Evolutionary conservation across 768 basidiomycete genomes (phyloP).

Genomic region (Xerocomellus chrysenteron): DNA sequence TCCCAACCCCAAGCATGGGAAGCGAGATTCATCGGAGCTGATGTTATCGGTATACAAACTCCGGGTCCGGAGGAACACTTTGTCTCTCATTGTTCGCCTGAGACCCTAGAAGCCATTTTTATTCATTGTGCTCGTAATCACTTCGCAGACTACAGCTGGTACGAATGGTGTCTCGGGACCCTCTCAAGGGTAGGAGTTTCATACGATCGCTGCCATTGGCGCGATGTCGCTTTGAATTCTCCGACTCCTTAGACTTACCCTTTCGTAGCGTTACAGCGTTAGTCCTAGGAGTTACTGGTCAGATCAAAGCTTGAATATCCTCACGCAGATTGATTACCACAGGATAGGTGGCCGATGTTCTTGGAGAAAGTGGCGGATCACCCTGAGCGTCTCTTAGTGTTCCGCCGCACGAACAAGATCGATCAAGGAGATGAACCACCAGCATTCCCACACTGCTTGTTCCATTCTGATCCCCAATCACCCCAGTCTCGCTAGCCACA

Average conservation of each 20-base stretch:
- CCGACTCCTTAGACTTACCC: slow-evolving; percentile 38
- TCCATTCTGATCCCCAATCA: too few relatives aligned
- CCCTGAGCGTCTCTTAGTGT: neutral
- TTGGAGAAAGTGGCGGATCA: neutral
- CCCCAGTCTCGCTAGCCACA: too few relatives aligned
- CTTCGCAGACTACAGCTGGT: neutral
- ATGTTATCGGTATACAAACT: too few relatives aligned
- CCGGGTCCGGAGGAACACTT: neutral
- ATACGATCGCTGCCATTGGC: slow-evolving; percentile 26
- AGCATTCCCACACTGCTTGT: too few relatives aligned
- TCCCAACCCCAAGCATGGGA: neutral
- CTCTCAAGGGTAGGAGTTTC: too few relatives aligned
- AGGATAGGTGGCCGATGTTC: neutral
- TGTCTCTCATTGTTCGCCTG: slow-evolving; percentile 6
- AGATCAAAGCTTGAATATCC: slow-evolving; percentile 30
- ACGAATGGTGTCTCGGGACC: neutral
- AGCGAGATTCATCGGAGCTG: too few relatives aligned
- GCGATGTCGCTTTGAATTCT: slow-evolving; percentile 29
- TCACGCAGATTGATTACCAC: too few relatives aligned
- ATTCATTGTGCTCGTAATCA: neutral
- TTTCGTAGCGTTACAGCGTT: slow-evolving; percentile 29
- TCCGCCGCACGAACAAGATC: too few relatives aligned
- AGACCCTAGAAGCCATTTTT: slow-evolving; percentile 2
- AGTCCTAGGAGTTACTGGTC: slow-evolving; percentile 40
- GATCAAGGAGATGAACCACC: too few relatives aligned